These are phyloP conservation scores for Blastobotrys malaysiensis DNA, from an alignment of 1,139 yeast genomes.

Conservation along the genomic window DNA sequence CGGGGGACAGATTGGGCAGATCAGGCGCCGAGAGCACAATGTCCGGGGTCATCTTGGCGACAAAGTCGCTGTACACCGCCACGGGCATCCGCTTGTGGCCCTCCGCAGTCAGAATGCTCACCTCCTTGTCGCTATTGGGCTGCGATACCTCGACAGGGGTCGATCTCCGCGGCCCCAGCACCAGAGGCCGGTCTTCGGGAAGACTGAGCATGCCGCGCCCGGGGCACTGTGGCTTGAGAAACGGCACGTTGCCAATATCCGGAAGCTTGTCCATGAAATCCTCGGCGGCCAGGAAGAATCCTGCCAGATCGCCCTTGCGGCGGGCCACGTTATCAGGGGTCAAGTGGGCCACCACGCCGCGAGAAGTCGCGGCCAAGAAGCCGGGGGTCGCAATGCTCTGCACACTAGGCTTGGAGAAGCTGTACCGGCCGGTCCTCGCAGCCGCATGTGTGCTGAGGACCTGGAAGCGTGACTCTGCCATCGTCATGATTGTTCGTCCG, in stretches of 20 bases:
- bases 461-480: slow-evolving; percentile 4
- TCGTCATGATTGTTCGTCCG: neutral
- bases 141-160: slow-evolving; percentile 30
- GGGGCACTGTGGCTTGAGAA: slow-evolving; percentile 16
- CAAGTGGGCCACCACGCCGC: slow-evolving; percentile 39
- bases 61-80: slow-evolving; percentile 22
- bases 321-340: slow-evolving; percentile 36
- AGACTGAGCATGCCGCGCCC: slow-evolving; percentile 19
- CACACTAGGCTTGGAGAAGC: slow-evolving; percentile 3
- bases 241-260: slow-evolving; percentile 15
- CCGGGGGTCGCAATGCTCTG: slow-evolving; percentile 28
- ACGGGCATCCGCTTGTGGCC: slow-evolving; percentile 33
- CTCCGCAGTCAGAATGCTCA: slow-evolving; percentile 35
- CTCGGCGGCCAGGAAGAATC: slow-evolving; percentile 29
- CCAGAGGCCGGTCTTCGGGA: slow-evolving; percentile 23
- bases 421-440: slow-evolving; percentile 11
- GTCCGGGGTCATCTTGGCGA: slow-evolving; percentile 27
- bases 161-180: slow-evolving; percentile 28
- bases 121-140: slow-evolving; percentile 30
- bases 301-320: slow-evolving; percentile 18
- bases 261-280: slow-evolving; percentile 30
- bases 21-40: slow-evolving; percentile 32
- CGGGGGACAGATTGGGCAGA: slow-evolving; percentile 30
- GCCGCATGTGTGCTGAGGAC: slow-evolving; percentile 11
- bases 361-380: slow-evolving; percentile 32